These are phyloP conservation scores for Sugiyamaella qingdaonensis DNA, from an alignment of 805 yeast species.

Conservation along the genomic window DNA sequence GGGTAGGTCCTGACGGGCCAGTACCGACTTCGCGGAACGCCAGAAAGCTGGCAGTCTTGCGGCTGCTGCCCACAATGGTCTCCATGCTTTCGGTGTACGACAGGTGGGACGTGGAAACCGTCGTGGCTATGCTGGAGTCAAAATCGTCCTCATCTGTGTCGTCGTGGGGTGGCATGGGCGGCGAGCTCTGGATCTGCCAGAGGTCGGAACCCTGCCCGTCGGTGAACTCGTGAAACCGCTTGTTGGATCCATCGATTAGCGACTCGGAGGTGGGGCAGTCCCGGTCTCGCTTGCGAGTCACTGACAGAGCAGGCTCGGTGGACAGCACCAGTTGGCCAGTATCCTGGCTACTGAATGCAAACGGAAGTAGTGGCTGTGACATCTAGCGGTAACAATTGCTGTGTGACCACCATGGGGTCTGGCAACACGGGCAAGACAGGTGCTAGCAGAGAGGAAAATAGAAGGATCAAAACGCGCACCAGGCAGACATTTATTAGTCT, in stretches of 20 bases:
- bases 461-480: not conserved
- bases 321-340: constrained; percentile 11
- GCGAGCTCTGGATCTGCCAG: constrained; percentile 17
- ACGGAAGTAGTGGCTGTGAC: constrained; percentile 12
- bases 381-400: not conserved
- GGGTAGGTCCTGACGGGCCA: not conserved
- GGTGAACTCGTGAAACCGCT: constrained; percentile 18
- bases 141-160: constrained; percentile 3
- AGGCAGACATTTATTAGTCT: not conserved
- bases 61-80: not conserved
- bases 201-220: constrained; percentile 13
- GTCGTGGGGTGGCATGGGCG: constrained; percentile 9
- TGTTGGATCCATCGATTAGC: constrained; percentile 10
- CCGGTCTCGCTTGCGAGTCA: constrained; percentile 13
- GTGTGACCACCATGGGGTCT: not conserved
- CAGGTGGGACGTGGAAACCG: not conserved
- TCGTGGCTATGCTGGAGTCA: not conserved
- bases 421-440: not conserved
- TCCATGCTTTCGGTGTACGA: not conserved
- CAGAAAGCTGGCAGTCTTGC: not conserved
- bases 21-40: not conserved
- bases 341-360: constrained; percentile 9
- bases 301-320: constrained; percentile 15
- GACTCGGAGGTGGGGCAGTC: constrained; percentile 16
- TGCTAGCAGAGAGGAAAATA: not conserved